Base-by-base conservation (phyloP, 2,329 filamentous ascomycete genomes). In the Tolypocladium cylindrosporum region DNA sequence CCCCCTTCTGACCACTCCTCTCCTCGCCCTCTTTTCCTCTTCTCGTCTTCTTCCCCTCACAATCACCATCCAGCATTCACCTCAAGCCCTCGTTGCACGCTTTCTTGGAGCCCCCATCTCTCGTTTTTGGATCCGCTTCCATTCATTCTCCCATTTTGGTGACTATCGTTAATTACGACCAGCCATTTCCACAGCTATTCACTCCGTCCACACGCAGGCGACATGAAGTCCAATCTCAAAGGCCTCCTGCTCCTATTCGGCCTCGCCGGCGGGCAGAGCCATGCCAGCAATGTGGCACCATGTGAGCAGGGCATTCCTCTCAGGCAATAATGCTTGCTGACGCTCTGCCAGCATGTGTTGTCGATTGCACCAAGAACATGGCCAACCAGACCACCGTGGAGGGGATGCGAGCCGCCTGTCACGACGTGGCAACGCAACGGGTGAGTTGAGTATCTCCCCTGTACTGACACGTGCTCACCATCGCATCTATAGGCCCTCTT, bases 81-180 rank as follows among this genome's bases (percentile, higher is more conserved):
- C 65, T 61, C 63, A 61, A 62, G 60, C 64, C 59, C 59, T 58
- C 55, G 43, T 62, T 65, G 55, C 59, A 53, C 57, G 42, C 54
- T 55, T 58, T 55, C 61, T 65, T 61, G 64, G 61, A 66, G 60
- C 57, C 55, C 57, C 57, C 43, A 62, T 64, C 61, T 61, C 62
- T 63, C 68, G 55, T 68, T 69, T 69, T 73, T 71, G 68, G 69
- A 69, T 65, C 63, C 56, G 59, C 42, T 55, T 57, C 50, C 55
- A 57, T 61, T 58, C 63, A 48, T 60, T 64, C 60, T 54, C 51
- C 59, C 57, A 58, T 68, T 67, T 69, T 68, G 68, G 68, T 66
- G 63, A 64, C 65, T 62, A 69, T 68, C 67, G 65, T 69, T 69
- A 68, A 66, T 60, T 58, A 63, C 63, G 62, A 64, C 64, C 61